Evolutionary conservation across 2,329 filamentous ascomycete genomes (phyloP), one percentile per base, ranked within the genome.

Genomic region (Aureobasidium uvarum): DNA sequence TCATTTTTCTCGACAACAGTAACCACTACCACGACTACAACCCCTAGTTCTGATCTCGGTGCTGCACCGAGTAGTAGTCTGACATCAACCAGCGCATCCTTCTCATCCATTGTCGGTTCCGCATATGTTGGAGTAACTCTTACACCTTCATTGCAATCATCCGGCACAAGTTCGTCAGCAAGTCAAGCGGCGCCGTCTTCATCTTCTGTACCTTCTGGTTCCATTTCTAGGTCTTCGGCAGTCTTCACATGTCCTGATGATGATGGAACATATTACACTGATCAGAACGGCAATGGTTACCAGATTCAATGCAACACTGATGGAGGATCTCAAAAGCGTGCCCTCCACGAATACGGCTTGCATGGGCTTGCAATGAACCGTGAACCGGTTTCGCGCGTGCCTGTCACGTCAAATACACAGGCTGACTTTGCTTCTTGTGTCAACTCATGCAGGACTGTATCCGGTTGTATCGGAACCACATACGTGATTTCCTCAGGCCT

Each of bases 191-290:
- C 18, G 3, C 4, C 38, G 11, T 25, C 52, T 23, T 41, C 52
- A 0, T 56, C 52, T 11, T 8, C 36, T 10, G 52, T 3, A 5
- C 36, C 36, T n/a, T 28, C 20, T 7, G 52, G 31, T 2, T 60
- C 56, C 1, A 33, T 50, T 3, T 50, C 56, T 0, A 23, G 56
- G 13, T 25, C 28, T 14, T 46, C 28, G 1, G 28, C 56, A n/a
- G 56, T 60, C 1, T 60, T 60, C 20, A 50, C 56, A n/a, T 60
- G 56, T 28, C 43, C 56, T 3, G 56, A 60, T 13, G 56, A 60
- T 4, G 56, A 60, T 20, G 56, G 45, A 5, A 48, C 56, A 18
- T 60, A 48, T 31, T 60, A 50, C 20, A 50, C 45, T 11, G 56
- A 60, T 14, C 43, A 48, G 5, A 33, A n/a, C 18, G 56, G 56